These are phyloP conservation scores for Gracilaria domingensis DNA, from an alignment of 23 red algal genomes.

Conservation along the genomic window DNA sequence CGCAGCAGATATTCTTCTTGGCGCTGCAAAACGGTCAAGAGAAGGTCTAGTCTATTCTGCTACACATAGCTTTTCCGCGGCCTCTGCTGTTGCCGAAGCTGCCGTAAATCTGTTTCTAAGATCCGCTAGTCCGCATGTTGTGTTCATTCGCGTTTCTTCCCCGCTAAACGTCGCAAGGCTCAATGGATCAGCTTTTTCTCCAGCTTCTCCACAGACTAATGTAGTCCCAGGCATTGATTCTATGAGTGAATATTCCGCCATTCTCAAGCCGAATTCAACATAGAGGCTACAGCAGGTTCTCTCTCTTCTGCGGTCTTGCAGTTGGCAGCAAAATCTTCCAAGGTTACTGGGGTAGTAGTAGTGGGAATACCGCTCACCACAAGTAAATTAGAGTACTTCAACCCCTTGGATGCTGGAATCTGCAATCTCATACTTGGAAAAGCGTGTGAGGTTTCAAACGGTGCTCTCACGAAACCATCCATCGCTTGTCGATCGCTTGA, in stretches of 20 bases:
- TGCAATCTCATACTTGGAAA: slow-evolving; percentile 67
- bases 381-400: background rate
- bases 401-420: slow-evolving; percentile 46
- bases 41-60: slow-evolving; percentile 62
- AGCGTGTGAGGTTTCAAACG: slow-evolving; percentile 51
- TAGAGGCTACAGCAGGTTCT: background rate
- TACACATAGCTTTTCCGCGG: slow-evolving; percentile 60
- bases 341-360: slow-evolving; percentile 32
- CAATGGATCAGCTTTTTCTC: slow-evolving; percentile 56
- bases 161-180: slow-evolving; percentile 49
- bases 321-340: slow-evolving; percentile 44
- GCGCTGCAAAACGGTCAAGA: slow-evolving; percentile 46
- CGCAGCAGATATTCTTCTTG: slow-evolving; percentile 46
- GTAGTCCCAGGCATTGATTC: slow-evolving; percentile 61
- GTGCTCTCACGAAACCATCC: slow-evolving; percentile 43
- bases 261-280: slow-evolving; percentile 36
- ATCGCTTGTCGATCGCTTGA: slow-evolving; percentile 49
- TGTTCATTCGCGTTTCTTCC: slow-evolving; percentile 55
- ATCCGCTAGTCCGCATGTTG: slow-evolving; percentile 43
- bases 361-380: slow-evolving; percentile 55
- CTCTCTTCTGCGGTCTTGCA: slow-evolving; percentile 57
- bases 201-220: slow-evolving; percentile 60
- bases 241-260: slow-evolving; percentile 33
- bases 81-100: slow-evolving; percentile 59
- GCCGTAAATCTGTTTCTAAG: slow-evolving; percentile 42